Conservation (phyloP, 106 monocot species). For the Acanthochlamys bracteata region DNA sequence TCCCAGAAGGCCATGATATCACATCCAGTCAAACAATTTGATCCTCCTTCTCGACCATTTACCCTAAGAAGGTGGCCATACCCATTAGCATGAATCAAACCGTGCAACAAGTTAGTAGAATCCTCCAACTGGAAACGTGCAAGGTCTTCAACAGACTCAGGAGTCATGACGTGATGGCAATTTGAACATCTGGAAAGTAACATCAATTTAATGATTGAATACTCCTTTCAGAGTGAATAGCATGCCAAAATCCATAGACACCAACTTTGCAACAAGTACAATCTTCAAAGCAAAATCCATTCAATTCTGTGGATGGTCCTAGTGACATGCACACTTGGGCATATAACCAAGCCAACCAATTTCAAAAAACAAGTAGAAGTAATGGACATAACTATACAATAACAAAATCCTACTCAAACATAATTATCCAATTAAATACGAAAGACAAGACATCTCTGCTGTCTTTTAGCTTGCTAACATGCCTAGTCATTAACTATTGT, state of each 20-base stretch:
- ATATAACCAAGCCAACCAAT: too few relatives aligned
- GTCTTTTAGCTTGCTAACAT: too few relatives aligned
- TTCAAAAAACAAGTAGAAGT: too few relatives aligned
- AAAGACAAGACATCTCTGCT: too few relatives aligned
- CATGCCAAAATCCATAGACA: background rate
- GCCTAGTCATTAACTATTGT: too few relatives aligned
- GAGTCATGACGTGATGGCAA: constrained; percentile 49
- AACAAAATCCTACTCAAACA: too few relatives aligned
- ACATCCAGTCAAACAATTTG: constrained; percentile 45
- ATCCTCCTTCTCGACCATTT: constrained; percentile 86
- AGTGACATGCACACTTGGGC: too few relatives aligned
- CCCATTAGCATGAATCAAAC: constrained; percentile 80
- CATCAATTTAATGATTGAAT: background rate
- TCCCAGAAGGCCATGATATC: constrained; percentile 94
- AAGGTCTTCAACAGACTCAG: constrained; percentile 42
- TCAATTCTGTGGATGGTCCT: too few relatives aligned
- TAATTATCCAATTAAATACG: too few relatives aligned
- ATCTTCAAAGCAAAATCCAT: too few relatives aligned
- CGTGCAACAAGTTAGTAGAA: constrained; percentile 73
- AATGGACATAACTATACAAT: too few relatives aligned
- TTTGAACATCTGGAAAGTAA: constrained; percentile 36
- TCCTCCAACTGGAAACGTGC: constrained; percentile 52
- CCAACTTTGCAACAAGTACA: too few relatives aligned
- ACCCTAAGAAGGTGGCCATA: constrained; percentile 85
- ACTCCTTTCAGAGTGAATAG: background rate